These are phyloP conservation scores for Biscogniauxia mediterranea DNA, from an alignment of 2,329 filamentous ascomycete genomes.

Conservation along the genomic window DNA sequence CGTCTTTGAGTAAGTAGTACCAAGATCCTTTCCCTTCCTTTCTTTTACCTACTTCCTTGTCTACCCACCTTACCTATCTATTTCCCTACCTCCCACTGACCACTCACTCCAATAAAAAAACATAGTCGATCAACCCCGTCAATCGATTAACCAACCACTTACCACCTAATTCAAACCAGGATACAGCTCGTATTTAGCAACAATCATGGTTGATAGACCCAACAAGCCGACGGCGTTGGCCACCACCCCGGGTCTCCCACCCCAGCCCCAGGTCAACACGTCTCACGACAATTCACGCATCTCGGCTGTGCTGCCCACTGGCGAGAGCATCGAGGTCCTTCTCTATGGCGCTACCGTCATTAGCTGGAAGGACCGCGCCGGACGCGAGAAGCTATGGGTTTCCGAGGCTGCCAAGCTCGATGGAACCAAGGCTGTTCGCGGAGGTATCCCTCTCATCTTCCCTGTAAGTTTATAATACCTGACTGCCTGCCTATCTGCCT, in stretches of 20 bases:
- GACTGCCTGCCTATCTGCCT: no score
- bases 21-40: neutral
- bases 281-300: conserved; percentile 70
- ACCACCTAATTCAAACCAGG: neutral
- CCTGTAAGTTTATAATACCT: conserved; percentile 61
- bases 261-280: conserved; percentile 74
- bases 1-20: conserved; percentile 6
- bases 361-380: conserved; percentile 83
- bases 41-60: neutral
- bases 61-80: neutral
- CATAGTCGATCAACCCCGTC: no score
- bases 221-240: conserved; percentile 80
- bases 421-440: conserved; percentile 84
- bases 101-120: no score
- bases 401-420: conserved; percentile 79
- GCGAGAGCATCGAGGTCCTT: conserved; percentile 81
- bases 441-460: conserved; percentile 90
- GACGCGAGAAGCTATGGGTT: conserved; percentile 81
- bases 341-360: conserved; percentile 91
- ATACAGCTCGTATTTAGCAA: neutral
- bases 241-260: conserved; percentile 69
- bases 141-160: no score
- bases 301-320: conserved; percentile 76
- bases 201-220: conserved; percentile 72
- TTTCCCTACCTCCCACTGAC: no score